A percentile compares a stretch with the other conserved stretches of the same genome.
Conservation (phyloP, 2,329 filamentous ascomycete genomes). For the Didymellaceae sp. region DNA sequence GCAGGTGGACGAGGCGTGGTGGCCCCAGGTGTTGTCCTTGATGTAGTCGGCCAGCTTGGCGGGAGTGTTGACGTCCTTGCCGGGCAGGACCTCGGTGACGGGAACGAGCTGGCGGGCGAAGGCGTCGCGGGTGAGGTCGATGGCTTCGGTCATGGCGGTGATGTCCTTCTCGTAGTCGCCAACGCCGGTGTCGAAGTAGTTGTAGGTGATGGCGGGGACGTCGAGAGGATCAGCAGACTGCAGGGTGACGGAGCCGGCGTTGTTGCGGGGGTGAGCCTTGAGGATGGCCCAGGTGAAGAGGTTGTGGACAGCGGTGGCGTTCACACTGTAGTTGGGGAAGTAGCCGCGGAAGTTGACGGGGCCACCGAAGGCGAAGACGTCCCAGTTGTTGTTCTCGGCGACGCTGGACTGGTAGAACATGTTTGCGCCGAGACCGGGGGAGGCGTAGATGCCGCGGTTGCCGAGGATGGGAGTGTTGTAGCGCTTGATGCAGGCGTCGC, state of each 20-base stretch:
- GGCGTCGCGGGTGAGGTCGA: constrained; percentile 56
- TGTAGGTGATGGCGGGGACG: constrained; percentile 62
- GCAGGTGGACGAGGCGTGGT: constrained; percentile 64
- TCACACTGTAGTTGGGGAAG: constrained; percentile 63
- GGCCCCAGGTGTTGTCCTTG: constrained; percentile 50
- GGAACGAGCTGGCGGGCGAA: constrained; percentile 45
- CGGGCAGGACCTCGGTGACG: constrained; percentile 56
- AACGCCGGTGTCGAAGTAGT: constrained; percentile 57
- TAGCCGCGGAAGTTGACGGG: constrained; percentile 63
- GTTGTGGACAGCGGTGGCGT: constrained; percentile 57
- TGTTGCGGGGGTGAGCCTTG: constrained; percentile 69
- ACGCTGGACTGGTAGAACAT: constrained; percentile 53
- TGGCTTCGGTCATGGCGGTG: constrained; percentile 62
- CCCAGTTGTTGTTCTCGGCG: constrained; percentile 57
- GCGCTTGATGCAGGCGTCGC: constrained; percentile 56
- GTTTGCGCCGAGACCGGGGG: constrained; percentile 61
- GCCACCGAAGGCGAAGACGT: constrained; percentile 62
- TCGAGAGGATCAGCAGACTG: constrained; percentile 68
- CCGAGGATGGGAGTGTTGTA: constrained; percentile 53
- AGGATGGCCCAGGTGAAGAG: constrained; percentile 61
- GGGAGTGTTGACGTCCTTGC: constrained; percentile 51
- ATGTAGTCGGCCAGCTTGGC: constrained; percentile 37
- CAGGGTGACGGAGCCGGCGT: constrained; percentile 66
- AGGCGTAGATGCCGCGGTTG: constrained; percentile 55
- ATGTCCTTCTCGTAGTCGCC: constrained; percentile 66